Conservation (phyloP, 2,329 filamentous ascomycete genomes). For the Drechslerella dactyloides region DNA sequence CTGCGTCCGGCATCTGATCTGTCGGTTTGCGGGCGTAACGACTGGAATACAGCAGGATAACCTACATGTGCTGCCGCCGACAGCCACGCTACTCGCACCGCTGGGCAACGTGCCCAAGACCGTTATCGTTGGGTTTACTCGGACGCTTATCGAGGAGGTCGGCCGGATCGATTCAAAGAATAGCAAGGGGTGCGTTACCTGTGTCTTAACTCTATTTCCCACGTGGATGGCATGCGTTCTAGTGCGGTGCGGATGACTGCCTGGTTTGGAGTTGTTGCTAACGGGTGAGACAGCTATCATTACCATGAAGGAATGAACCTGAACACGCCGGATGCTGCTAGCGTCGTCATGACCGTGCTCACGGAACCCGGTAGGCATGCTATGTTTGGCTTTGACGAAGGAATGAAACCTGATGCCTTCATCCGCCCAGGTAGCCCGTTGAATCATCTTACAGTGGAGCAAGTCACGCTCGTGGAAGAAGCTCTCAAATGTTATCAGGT, state of each 20-base stretch:
- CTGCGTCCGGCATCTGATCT: conserved; percentile 69
- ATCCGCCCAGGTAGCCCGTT: conserved; percentile 50
- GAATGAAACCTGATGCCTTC: conserved; percentile 20
- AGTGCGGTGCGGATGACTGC: too few relatives aligned
- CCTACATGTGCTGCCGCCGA: conserved; percentile 60
- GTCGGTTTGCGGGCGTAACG: conserved; percentile 63
- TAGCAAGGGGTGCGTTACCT: conserved; percentile 63
- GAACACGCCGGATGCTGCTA: conserved; percentile 63
- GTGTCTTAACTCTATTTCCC: background rate
- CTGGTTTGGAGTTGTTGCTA: background rate
- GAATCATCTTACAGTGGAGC: conserved; percentile 38
- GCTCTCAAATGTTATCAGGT: conserved; percentile 70
- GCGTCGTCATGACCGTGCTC: conserved; percentile 37
- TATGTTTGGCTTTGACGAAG: too few relatives aligned
- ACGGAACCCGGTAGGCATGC: conserved; percentile 42
- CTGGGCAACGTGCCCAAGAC: conserved; percentile 64
- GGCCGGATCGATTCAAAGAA: conserved; percentile 71
- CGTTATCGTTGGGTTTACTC: conserved; percentile 70
- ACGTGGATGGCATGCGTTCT: background rate
- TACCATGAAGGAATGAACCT: conserved; percentile 64
- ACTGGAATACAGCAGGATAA: conserved; percentile 62
- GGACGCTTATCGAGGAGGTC: conserved; percentile 70
- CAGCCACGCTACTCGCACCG: conserved; percentile 60
- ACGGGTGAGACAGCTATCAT: conserved; percentile 56
- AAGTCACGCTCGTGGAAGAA: conserved; percentile 61